Conservation (phyloP, 352 stramenopile genomes). For the Thalassiosira livingstoniorum region DNA sequence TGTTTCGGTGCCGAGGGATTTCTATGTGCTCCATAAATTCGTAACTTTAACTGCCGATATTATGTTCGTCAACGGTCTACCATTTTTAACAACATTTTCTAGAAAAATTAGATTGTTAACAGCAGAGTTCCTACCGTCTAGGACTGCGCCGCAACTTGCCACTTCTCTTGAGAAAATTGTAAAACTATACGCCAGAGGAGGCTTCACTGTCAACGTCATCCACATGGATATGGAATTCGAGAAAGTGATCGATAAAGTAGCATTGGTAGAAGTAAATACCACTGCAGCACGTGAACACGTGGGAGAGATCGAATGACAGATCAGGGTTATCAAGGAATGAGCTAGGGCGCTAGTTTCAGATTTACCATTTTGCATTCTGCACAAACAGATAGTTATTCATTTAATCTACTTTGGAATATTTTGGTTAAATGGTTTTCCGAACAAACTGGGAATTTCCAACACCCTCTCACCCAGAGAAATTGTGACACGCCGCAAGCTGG, state of each 20-base stretch:
- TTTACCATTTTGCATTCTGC: conserved; percentile 38
- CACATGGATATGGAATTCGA: conserved; percentile 16
- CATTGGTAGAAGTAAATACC: not conserved
- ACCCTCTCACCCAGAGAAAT: conserved; percentile 37
- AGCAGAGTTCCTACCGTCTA: not conserved
- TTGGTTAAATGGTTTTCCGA: conserved; percentile 55
- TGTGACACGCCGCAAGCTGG: conserved; percentile 29
- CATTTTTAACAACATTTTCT: conserved; percentile 5
- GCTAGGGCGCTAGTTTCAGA: conserved; percentile 16
- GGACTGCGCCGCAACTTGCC: not conserved
- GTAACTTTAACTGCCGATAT: conserved; percentile 11
- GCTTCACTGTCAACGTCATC: not conserved
- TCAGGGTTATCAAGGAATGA: conserved; percentile 55
- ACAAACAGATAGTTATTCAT: conserved; percentile 28
- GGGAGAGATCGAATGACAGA: conserved; percentile 49
- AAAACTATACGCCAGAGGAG: not conserved
- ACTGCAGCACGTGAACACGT: not conserved
- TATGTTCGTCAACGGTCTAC: conserved; percentile 16
- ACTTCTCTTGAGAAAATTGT: not conserved
- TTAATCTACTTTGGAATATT: conserved; percentile 43
- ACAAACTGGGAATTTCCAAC: conserved; percentile 24
- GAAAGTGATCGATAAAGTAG: not conserved
- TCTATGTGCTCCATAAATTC: conserved; percentile 1
- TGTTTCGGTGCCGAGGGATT: not conserved
- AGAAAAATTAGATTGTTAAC: not conserved